A percentile compares a stretch with the other conserved stretches of the same genome.
These are phyloP conservation scores for Sporothrix phasma DNA, from an alignment of 2,329 filamentous ascomycete genomes.

Conservation along the genomic window DNA sequence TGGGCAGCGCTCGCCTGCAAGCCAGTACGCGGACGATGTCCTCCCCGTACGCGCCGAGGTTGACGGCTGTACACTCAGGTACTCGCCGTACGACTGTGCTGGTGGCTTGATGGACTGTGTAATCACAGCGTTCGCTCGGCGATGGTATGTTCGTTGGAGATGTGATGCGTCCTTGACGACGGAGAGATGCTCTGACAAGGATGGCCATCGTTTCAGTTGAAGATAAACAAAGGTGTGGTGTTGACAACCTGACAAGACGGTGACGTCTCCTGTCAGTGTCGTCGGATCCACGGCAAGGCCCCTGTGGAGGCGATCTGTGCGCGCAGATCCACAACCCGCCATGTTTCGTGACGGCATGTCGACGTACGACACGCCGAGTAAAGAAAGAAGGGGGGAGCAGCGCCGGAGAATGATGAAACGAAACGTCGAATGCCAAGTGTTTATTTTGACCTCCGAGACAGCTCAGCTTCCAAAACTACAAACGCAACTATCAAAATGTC, in stretches of 20 bases:
- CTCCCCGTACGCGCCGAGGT: slow-evolving; percentile 36
- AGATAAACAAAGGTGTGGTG: too few species aligned
- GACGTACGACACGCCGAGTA: neutral
- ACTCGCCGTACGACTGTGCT: slow-evolving; percentile 37
- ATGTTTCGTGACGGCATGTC: slow-evolving; percentile 5
- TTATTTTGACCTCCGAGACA: too few species aligned
- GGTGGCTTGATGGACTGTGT: slow-evolving; percentile 30
- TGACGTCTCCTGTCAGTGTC: neutral
- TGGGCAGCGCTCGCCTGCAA: neutral
- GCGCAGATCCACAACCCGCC: neutral
- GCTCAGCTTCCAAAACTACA: too few species aligned
- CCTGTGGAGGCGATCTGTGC: slow-evolving; percentile 8
- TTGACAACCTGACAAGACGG: neutral
- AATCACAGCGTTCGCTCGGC: slow-evolving; percentile 28
- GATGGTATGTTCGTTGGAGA: neutral
- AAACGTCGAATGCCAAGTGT: too few species aligned
- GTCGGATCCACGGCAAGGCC: slow-evolving; percentile 1
- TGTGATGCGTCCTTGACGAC: neutral
- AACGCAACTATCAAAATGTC: neutral
- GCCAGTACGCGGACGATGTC: slow-evolving; percentile 34
- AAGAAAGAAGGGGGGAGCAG: too few species aligned
- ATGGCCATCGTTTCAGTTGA: too few species aligned
- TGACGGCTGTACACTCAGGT: slow-evolving; percentile 40
- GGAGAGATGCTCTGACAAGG: slow-evolving; percentile 6
- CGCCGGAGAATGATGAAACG: neutral